Base-by-base conservation (phyloP, 2,329 filamentous ascomycete genomes). In the Allantophomopsis lycopodina region DNA sequence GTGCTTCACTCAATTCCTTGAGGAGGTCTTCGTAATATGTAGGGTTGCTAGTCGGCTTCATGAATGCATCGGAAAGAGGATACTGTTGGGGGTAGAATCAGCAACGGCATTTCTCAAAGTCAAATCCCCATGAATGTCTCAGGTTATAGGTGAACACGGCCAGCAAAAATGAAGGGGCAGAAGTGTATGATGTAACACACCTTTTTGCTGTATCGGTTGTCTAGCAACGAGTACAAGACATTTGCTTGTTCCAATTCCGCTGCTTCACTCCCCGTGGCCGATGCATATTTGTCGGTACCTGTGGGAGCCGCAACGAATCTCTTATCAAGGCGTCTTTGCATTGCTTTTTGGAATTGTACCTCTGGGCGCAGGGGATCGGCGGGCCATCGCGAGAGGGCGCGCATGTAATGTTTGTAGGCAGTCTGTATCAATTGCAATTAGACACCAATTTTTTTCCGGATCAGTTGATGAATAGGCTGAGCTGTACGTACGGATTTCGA, bases 321-420 rank as follows among this genome's bases (percentile, higher is more conserved):
- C 32, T 36, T 44, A 40, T 65, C 60, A 37, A 73, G 55, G 20
- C 66, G 62, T 41, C 61, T 60, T 16, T 56, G 55, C 37, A 81
- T 59, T 28, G 72, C 64, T 46, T 73, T 66, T 50, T 72, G 72
- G 47, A 82, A 66, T 55, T 79, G 74, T 53, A 70, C 65, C 42
- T 76, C 68, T 7, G 76, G 76, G 0, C 78, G 73, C 35, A 82
- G 64, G 42, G 63, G 61, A 51, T 81, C 76, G 50, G 71, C 69
- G 35, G 78, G 78, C 77, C 77, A 83, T 46, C 66, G 65, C 42
- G 66, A 61, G 40, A 76, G 60, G 20, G 65, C 64, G 40, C 65
- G 63, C 35, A 66, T 60, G 58, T 71, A 63, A 47, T 67, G 65
- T 48, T 59, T 61, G 44, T 62, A 60, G 31, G 59, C 61, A 50